Evolutionary conservation across 73 alveolate genomes (phyloP).

Genomic region (Tetrahymena thermophila): DNA sequence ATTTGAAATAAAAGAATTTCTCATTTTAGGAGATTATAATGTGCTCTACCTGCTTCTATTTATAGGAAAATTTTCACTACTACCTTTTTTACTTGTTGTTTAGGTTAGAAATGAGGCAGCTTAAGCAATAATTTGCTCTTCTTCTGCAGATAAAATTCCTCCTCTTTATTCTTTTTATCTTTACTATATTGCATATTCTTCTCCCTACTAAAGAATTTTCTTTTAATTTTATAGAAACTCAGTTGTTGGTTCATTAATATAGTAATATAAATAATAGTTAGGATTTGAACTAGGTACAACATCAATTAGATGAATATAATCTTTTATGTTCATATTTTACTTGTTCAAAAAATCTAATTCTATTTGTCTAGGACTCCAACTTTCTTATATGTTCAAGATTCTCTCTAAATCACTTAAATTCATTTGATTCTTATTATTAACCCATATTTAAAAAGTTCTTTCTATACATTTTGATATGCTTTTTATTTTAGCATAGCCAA

Average conservation of each 20-base stretch:
- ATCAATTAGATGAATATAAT: neutral
- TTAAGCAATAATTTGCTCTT: neutral
- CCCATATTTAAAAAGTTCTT: neutral
- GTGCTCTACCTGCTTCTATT: neutral
- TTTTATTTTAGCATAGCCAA: neutral
- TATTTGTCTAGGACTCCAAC: neutral
- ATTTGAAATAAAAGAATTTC: neutral
- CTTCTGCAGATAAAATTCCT: neutral
- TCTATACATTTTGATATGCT: neutral
- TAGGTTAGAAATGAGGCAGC: neutral
- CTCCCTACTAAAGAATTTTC: neutral
- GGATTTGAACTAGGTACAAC: neutral
- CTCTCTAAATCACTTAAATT: neutral
- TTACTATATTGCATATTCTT: neutral
- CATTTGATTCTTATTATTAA: neutral
- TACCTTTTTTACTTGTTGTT: neutral
- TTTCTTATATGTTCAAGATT: neutral
- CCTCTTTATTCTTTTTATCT: neutral
- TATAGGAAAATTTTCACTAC: neutral
- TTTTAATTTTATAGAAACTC: neutral
- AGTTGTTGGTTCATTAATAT: neutral
- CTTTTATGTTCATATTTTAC: neutral
- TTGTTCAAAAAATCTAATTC: neutral
- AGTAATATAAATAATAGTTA: neutral
- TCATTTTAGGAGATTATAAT: neutral